Evolutionary conservation across 2,329 filamentous ascomycete genomes (phyloP).

Genomic region (Trichophyton simii): DNA sequence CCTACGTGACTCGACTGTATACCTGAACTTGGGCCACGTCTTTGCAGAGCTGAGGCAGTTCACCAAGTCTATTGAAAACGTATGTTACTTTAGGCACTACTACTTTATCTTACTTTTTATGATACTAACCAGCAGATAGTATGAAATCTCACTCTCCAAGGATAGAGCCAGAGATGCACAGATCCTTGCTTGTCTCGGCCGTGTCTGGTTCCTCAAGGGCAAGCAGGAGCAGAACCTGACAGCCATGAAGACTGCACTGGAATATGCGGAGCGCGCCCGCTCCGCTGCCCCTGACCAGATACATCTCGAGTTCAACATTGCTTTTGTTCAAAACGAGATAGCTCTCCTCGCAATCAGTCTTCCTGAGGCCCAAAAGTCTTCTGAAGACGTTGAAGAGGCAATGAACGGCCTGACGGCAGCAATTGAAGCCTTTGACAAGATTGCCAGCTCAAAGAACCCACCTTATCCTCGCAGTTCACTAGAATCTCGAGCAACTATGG

Average conservation of each 20-base stretch:
- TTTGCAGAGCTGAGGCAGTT: slow-evolving; percentile 85
- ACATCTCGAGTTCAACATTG: slow-evolving; percentile 94
- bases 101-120: neutral
- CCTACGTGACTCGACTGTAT: slow-evolving; percentile 74
- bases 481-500: slow-evolving; percentile 95
- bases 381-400: slow-evolving; percentile 70
- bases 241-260: slow-evolving; percentile 52
- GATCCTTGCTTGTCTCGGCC: slow-evolving; percentile 73
- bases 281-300: slow-evolving; percentile 68
- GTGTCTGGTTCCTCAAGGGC: slow-evolving; percentile 74
- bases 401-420: slow-evolving; percentile 71
- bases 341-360: slow-evolving; percentile 67
- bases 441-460: slow-evolving; percentile 51
- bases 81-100: slow-evolving; percentile 19
- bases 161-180: slow-evolving; percentile 66
- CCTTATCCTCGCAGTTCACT: slow-evolving; percentile 86
- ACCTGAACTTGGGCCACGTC: slow-evolving; percentile 85
- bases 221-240: slow-evolving; percentile 52
- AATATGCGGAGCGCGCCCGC: slow-evolving; percentile 56
- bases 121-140: slow-evolving; percentile 37
- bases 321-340: slow-evolving; percentile 92
- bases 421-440: slow-evolving; percentile 54
- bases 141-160: slow-evolving; percentile 71
- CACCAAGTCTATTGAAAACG: slow-evolving; percentile 75
- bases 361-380: slow-evolving; percentile 61